Evolutionary conservation across 2,329 filamentous ascomycete species (phyloP).

Genomic region (Alternaria solani): DNA sequence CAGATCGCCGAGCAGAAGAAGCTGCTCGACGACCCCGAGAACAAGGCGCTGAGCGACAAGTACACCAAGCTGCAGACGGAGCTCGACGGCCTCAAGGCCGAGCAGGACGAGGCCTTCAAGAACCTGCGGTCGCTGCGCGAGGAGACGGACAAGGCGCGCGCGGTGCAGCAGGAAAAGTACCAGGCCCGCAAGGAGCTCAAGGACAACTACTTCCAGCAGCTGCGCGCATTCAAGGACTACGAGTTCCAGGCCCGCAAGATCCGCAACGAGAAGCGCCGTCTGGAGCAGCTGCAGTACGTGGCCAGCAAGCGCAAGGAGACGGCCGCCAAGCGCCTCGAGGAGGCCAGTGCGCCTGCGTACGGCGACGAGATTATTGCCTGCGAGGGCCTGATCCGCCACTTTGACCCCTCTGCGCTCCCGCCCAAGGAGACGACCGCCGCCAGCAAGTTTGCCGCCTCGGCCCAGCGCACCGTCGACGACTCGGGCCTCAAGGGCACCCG

Average conservation of each 20-base stretch:
- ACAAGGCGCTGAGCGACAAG: constrained; percentile 84
- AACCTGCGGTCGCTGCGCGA: constrained; percentile 83
- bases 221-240: constrained; percentile 82
- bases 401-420: constrained; percentile 74
- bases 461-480: constrained; percentile 84
- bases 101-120: constrained; percentile 92
- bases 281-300: constrained; percentile 77
- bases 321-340: constrained; percentile 78
- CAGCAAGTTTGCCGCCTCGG: constrained; percentile 75
- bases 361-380: constrained; percentile 90
- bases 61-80: constrained; percentile 88
- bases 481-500: constrained; percentile 85
- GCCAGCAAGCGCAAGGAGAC: constrained; percentile 78
- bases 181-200: constrained; percentile 83
- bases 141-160: constrained; percentile 82
- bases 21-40: constrained; percentile 87
- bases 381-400: constrained; percentile 87
- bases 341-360: constrained; percentile 87
- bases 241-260: constrained; percentile 84
- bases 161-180: constrained; percentile 87
- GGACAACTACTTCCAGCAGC: constrained; percentile 83
- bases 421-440: constrained; percentile 69
- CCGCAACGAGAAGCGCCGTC: constrained; percentile 77
- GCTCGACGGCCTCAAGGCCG: constrained; percentile 86
- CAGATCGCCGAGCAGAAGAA: constrained; percentile 92